phyloP scores from a whole-genome alignment of 345 rosid genomes.

The Bruguiera parviflora region DNA sequence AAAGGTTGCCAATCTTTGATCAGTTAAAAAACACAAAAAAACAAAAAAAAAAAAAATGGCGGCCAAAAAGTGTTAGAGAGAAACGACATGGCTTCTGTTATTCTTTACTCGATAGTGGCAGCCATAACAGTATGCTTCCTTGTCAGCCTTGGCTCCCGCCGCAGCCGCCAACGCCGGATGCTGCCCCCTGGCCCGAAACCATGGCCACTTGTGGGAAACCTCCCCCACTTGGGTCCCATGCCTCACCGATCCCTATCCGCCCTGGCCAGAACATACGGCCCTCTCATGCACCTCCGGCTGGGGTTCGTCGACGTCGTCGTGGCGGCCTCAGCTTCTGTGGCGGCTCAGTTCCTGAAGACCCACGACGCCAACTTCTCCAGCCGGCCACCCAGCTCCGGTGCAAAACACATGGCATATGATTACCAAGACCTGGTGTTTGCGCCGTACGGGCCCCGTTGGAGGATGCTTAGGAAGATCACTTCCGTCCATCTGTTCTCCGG shows the following conservation, averaged over 20 bases:
- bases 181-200: constrained; percentile 92
- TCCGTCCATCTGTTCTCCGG: constrained; percentile 80
- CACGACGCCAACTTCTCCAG: constrained; percentile 84
- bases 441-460: constrained; percentile 88
- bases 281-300: constrained; percentile 68
- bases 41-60: too few species aligned
- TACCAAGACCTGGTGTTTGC: constrained; percentile 92
- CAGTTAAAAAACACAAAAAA: too few species aligned
- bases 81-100: constrained; percentile 8
- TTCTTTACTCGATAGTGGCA: constrained; percentile 3
- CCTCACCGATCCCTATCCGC: constrained; percentile 72
- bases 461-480: constrained; percentile 76
- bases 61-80: too few species aligned
- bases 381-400: constrained; percentile 91
- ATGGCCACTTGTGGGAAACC: constrained; percentile 87
- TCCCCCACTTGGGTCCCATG: constrained; percentile 67
- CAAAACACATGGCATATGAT: constrained; percentile 78
- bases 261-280: constrained; percentile 62
- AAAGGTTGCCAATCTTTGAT: too few species aligned
- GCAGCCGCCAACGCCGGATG: constrained; percentile 21
- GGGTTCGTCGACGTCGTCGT: constrained; percentile 78
- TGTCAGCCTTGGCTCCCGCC: constrained; percentile 20
- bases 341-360: constrained; percentile 66
- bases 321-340: constrained; percentile 80
- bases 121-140: constrained; percentile 31